Evolutionary conservation across 441 rosid species (phyloP).

Genomic region (Hura crepitans): DNA sequence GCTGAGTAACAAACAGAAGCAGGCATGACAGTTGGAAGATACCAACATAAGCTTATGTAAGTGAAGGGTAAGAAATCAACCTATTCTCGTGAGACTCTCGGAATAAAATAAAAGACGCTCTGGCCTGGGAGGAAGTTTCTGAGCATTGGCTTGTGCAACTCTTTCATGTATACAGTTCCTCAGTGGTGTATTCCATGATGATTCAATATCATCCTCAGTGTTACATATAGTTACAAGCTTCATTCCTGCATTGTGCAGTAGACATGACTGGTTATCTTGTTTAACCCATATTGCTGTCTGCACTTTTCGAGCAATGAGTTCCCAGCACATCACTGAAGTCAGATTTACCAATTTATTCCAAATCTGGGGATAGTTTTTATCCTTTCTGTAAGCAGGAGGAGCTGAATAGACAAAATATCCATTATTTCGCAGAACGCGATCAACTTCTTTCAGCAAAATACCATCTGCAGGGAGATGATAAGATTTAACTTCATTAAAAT

Average conservation of each 20-base stretch:
- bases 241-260: slow-evolving; percentile 48
- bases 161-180: slow-evolving; percentile 53
- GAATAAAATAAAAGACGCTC: slow-evolving; percentile 64
- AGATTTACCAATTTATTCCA: slow-evolving; percentile 75
- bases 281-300: slow-evolving; percentile 94
- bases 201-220: slow-evolving; percentile 43
- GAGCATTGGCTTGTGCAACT: slow-evolving; percentile 28
- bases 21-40: neutral
- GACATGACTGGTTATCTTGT: slow-evolving; percentile 55
- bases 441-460: slow-evolving; percentile 81
- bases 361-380: slow-evolving; percentile 70
- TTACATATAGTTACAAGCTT: slow-evolving; percentile 62
- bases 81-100: slow-evolving; percentile 47
- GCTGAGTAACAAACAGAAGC: neutral
- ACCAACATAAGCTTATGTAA: neutral
- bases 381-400: slow-evolving; percentile 80
- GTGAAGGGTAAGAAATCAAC: slow-evolving; percentile 29
- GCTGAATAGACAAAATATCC: slow-evolving; percentile 93
- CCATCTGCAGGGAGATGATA: slow-evolving; percentile 51
- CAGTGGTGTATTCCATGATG: slow-evolving; percentile 74
- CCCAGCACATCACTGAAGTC: slow-evolving; percentile 90
- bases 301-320: slow-evolving; percentile 69
- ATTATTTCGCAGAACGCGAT: slow-evolving; percentile 67
- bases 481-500: neutral
- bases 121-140: slow-evolving; percentile 55